These are phyloP conservation scores for Penicillium rolfsii DNA, from an alignment of 2,329 filamentous ascomycete species.

Conservation along the genomic window DNA sequence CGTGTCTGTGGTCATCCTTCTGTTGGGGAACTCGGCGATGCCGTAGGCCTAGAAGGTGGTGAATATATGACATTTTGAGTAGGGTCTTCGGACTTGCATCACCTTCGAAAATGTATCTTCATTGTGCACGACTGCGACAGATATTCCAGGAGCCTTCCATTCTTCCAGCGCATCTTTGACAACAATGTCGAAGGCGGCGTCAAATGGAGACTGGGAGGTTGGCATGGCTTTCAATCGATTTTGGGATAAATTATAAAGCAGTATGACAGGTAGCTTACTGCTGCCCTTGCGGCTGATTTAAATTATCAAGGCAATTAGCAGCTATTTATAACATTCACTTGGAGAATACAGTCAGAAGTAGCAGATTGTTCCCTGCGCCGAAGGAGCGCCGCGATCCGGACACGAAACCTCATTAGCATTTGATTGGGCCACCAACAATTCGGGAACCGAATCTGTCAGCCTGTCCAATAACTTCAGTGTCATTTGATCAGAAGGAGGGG, in stretches of 20 bases:
- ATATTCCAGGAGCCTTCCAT: conserved; percentile 39
- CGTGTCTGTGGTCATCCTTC: conserved; percentile 28
- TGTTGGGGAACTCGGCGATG: conserved; percentile 30
- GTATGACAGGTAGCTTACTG: not conserved
- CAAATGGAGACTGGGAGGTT: conserved; percentile 14
- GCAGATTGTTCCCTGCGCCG: not conserved
- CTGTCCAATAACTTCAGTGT: not conserved
- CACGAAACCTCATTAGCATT: not conserved
- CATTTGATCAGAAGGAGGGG: not conserved
- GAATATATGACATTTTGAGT: not conserved
- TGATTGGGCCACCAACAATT: not conserved
- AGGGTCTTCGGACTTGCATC: not conserved
- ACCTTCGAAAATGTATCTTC: conserved; percentile 34
- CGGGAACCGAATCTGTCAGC: not conserved
- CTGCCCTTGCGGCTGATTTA: too few species aligned
- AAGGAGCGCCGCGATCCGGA: not conserved
- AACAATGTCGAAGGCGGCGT: conserved; percentile 24
- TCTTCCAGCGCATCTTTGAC: conserved; percentile 27
- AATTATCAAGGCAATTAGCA: too few species aligned
- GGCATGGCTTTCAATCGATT: not conserved
- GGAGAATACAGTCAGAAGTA: not conserved
- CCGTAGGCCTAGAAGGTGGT: conserved; percentile 33
- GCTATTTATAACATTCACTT: not conserved
- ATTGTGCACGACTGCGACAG: conserved; percentile 33
- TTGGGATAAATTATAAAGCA: too few species aligned